Base-by-base conservation (phyloP, 2,329 filamentous ascomycete genomes). In the Fusarium udum region DNA sequence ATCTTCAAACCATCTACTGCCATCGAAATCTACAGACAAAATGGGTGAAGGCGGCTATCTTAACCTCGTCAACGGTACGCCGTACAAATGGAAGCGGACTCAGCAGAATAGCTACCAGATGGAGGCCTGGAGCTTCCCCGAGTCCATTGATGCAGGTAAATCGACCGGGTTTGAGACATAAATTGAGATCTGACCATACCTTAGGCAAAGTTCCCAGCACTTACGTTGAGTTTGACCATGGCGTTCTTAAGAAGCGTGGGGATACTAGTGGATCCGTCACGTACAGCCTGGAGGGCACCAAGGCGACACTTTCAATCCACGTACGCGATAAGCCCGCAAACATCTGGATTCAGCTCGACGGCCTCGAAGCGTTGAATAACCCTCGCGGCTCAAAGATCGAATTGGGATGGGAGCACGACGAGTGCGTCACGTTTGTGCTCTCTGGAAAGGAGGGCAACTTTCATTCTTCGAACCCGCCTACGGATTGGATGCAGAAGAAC, bases 401-500 rank as follows among this genome's bases (percentile, higher is more conserved):
- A 10, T 22, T 68, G 10, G 65, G 65, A 0, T 68, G 65, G 65
- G 55, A 58, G 0, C 65, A 68, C 6, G 65, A 68, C 1, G 64
- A 59, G 13, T 68, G 64, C 7, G 32, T 68, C n/a, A 68, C 46
- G 0, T 68, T 67, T 15, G 36, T 68, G 0, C 64, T 68, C 5
- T 68, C 65, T 7, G 65, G 65, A 22, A 51, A 53, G 1, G 9
- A 68, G 7, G 56, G 58, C 0, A 18, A 22, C 6, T 68, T 68
- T 1, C 65, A 68, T 2, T 40, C 64, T 7, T 34, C 64, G 0
- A 68, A 68, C 42, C 65, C 65, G 1, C 65, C 65, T 0, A 48
- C 39, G 7, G 65, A 68, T 1, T 68, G 65, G 65, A 68, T 68
- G 65, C 65, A 68, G 26, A 43, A 68, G 22, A 68, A 52, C 16